Conservation (phyloP, 257 asterid genomes). For the Avicennia marina region DNA sequence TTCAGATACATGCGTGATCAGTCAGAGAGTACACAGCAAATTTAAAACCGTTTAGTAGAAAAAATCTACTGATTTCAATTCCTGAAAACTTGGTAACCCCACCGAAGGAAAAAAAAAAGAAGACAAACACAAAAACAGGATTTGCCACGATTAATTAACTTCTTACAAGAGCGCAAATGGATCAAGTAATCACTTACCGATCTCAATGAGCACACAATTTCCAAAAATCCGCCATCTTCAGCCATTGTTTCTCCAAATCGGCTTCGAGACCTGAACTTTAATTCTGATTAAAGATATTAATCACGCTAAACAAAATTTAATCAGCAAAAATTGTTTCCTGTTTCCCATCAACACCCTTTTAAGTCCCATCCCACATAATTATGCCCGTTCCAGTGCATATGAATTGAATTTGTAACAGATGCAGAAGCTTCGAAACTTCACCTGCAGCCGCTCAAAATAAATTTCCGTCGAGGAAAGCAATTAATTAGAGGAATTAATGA, state of each 20-base stretch:
- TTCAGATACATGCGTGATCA: constrained; percentile 2
- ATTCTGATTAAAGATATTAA: not conserved
- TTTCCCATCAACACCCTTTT: not conserved
- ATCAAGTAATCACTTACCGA: constrained; percentile 22
- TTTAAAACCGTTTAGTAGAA: constrained; percentile 1
- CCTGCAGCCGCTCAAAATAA: constrained; percentile 17
- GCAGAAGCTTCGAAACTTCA: constrained; percentile 1
- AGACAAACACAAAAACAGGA: not conserved
- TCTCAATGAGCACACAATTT: constrained; percentile 17
- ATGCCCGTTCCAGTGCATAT: not conserved
- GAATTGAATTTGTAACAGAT: not conserved
- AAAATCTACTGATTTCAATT: constrained; percentile 1
- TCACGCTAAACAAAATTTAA: not conserved
- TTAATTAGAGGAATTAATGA: not conserved
- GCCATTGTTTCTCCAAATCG: constrained; percentile 20
- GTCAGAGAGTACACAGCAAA: not conserved
- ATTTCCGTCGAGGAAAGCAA: not conserved
- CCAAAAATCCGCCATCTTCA: constrained; percentile 16
- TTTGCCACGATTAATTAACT: constrained; percentile 1
- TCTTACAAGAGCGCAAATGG: not conserved
- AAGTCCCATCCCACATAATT: constrained; percentile 1
- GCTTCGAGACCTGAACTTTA: constrained; percentile 26
- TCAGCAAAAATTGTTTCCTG: not conserved
- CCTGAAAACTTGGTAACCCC: not conserved
- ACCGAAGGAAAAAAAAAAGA: not conserved